Conservation (phyloP, 2,329 filamentous ascomycete species). For the Chlorencoelia australis region DNA sequence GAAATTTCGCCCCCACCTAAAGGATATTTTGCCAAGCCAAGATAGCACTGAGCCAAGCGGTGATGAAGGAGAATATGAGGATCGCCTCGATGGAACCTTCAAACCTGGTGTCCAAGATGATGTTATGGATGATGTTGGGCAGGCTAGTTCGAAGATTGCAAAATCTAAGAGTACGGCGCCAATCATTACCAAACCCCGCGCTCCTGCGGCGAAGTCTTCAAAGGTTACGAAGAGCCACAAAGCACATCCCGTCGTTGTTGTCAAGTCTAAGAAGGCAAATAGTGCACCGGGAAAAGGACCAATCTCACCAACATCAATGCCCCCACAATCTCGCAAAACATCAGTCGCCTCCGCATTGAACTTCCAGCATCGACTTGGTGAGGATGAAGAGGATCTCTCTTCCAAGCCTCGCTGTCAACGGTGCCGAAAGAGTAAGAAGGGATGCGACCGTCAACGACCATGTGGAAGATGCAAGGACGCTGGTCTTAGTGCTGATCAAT, state of each 20-base stretch:
- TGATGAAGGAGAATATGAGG: constrained; percentile 47
- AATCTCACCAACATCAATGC: constrained; percentile 57
- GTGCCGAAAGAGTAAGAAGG: constrained; percentile 99
- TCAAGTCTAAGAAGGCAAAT: constrained; percentile 42
- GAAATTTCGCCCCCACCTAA: constrained; percentile 37
- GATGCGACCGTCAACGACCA: constrained; percentile 90
- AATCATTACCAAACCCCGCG: constrained; percentile 31
- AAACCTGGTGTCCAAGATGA: constrained; percentile 20
- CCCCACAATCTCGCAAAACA: constrained; percentile 63
- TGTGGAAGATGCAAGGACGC: constrained; percentile 95
- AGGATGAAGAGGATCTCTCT: constrained; percentile 81
- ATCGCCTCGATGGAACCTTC: constrained; percentile 29
- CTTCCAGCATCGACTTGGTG: constrained; percentile 49
- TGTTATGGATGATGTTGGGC: constrained; percentile 14
- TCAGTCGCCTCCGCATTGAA: constrained; percentile 59
- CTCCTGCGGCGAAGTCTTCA: constrained; percentile 32
- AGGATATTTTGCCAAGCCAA: constrained; percentile 44
- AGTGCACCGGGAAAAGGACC: constrained; percentile 31
- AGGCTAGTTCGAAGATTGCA: constrained; percentile 26
- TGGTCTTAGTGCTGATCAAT: constrained; percentile 84
- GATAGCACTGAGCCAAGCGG: constrained; percentile 51
- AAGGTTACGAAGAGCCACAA: constrained; percentile 38
- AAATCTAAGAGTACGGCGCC: constrained; percentile 32
- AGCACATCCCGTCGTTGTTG: constrained; percentile 25
- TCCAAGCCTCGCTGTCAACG: constrained; percentile 95